Conservation (phyloP, 1,139 yeast species). For the Kurtzmaniella quercitrusa region DNA sequence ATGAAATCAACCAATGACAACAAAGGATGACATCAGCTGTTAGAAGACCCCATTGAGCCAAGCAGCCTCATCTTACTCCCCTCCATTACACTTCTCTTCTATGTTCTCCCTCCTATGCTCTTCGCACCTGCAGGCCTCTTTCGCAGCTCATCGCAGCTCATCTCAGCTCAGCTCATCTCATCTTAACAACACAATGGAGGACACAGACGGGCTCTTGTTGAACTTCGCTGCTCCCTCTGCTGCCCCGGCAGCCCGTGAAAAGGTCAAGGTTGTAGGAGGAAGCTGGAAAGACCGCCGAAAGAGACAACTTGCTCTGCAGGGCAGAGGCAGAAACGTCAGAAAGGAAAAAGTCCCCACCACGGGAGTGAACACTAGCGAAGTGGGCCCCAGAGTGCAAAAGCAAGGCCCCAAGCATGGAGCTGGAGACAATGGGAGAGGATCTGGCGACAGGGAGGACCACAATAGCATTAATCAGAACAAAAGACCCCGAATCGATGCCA, state of each 20-base stretch:
- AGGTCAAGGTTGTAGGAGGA: slow-evolving; percentile 30
- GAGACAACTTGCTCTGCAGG: slow-evolving; percentile 49
- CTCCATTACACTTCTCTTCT: too few species aligned
- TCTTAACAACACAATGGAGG: slow-evolving; percentile 21
- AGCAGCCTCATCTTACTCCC: too few species aligned
- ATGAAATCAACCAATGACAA: too few species aligned
- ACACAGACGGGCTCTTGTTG: slow-evolving; percentile 58
- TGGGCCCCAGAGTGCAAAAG: slow-evolving; percentile 6
- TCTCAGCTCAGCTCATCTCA: slow-evolving; percentile 7
- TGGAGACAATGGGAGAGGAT: slow-evolving; percentile 21
- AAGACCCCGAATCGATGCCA: slow-evolving; percentile 7
- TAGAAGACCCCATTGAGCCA: too few species aligned
- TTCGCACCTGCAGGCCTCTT: neutral
- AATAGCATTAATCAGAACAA: slow-evolving; percentile 5
- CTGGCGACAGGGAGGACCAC: slow-evolving; percentile 7
- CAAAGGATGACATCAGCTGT: too few species aligned
- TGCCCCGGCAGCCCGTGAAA: slow-evolving; percentile 7
- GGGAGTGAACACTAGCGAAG: slow-evolving; percentile 22
- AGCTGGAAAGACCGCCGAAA: slow-evolving; percentile 66
- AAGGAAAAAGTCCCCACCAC: slow-evolving; percentile 22
- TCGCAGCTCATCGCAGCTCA: slow-evolving; percentile 5
- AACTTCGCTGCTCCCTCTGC: slow-evolving; percentile 50
- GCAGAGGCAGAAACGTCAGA: slow-evolving; percentile 39
- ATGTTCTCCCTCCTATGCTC: neutral
- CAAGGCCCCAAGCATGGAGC: slow-evolving; percentile 16